Evolutionary conservation across 306 rosid genomes (phyloP).

Genomic region (Lithocarpus polystachyus): DNA sequence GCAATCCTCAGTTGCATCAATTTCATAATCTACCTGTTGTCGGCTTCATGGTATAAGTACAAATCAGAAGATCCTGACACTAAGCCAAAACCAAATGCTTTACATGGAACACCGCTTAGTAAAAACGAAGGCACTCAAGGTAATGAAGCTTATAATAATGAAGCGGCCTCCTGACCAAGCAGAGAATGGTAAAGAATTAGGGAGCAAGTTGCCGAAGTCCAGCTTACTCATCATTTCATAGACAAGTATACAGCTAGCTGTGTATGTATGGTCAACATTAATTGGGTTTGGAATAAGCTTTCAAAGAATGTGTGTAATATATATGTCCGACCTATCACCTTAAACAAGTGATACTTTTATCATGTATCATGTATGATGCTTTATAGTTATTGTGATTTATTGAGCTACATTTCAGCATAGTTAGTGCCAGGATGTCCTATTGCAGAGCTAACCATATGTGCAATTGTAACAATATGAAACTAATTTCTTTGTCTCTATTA

Average conservation of each 20-base stretch:
- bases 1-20: constrained; percentile 68
- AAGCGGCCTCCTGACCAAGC: constrained; percentile 41
- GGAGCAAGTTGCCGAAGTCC: constrained; percentile 18
- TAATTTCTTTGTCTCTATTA: no score
- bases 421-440: no score
- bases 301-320: no score
- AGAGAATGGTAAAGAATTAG: constrained; percentile 27
- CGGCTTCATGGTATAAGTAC: constrained; percentile 72
- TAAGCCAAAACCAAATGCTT: constrained; percentile 12
- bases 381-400: no score
- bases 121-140: constrained; percentile 23
- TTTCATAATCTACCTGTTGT: constrained; percentile 59
- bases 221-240: neutral
- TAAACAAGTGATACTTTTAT: no score
- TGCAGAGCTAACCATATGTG: no score
- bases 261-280: no score
- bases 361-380: no score
- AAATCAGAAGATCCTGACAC: constrained; percentile 41
- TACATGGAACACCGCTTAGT: constrained; percentile 5
- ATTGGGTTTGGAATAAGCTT: no score
- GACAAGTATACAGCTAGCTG: neutral
- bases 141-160: constrained; percentile 27
- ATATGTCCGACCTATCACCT: no score
- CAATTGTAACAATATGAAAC: no score
- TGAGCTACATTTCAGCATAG: no score